A percentile compares a stretch with the other conserved stretches of the same genome.
Evolutionary conservation across 495 filamentous ascomycete species (phyloP).

Genomic region (Venustampulla echinocandica): DNA sequence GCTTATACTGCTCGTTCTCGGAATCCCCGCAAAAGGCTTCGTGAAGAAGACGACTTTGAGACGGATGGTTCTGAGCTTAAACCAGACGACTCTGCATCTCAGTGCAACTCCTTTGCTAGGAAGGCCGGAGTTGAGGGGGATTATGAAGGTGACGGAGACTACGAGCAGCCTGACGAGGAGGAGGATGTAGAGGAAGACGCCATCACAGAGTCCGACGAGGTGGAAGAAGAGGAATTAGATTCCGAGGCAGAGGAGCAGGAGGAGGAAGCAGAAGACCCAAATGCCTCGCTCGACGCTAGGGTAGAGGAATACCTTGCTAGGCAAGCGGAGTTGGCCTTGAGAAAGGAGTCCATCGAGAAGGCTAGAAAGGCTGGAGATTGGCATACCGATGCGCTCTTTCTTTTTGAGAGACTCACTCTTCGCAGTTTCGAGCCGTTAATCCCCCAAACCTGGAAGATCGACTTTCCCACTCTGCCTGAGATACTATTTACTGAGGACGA

Average conservation of each 20-base stretch:
- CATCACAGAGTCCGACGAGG: neutral
- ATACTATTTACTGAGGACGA: conserved; percentile 43
- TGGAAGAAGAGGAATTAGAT: no score
- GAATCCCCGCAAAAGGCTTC: conserved; percentile 13
- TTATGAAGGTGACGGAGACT: neutral
- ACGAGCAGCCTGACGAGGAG: conserved; percentile 11
- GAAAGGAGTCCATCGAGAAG: conserved; percentile 10
- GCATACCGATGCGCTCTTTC: conserved; percentile 41
- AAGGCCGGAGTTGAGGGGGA: neutral
- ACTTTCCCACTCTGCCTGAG: conserved; percentile 53
- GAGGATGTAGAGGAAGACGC: conserved; percentile 3
- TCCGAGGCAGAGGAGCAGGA: neutral
- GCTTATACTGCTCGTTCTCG: conserved; percentile 1
- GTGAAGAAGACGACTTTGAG: conserved; percentile 9
- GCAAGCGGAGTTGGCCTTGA: conserved; percentile 22
- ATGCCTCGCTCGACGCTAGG: conserved; percentile 13
- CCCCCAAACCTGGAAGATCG: conserved; percentile 44
- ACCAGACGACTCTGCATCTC: conserved; percentile 13
- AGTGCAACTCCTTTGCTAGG: neutral
- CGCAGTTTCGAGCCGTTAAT: conserved; percentile 54
- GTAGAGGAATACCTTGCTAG: conserved; percentile 21
- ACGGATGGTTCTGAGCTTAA: neutral
- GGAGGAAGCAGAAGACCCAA: conserved; percentile 12
- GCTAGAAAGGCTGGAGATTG: conserved; percentile 29
- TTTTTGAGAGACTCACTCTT: conserved; percentile 47